These are phyloP conservation scores for Epichloe typhina DNA, from an alignment of 2,329 filamentous ascomycete genomes.

Conservation along the genomic window DNA sequence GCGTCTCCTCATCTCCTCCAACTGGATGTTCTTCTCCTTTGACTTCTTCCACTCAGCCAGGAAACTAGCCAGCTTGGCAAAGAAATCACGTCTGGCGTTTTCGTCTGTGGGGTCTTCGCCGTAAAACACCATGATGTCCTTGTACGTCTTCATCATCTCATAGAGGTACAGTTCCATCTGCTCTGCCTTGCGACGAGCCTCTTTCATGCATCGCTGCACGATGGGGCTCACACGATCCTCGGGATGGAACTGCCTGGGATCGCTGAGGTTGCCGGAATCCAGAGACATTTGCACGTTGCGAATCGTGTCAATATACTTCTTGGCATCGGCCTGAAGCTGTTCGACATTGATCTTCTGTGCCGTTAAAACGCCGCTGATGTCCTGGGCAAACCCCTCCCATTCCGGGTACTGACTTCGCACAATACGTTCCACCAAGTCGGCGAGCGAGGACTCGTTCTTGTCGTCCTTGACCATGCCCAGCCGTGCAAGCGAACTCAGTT, in stretches of 20 bases:
- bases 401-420: constrained; percentile 93
- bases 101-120: constrained; percentile 89
- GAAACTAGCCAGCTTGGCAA: constrained; percentile 82
- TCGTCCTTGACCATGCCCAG: constrained; percentile 98
- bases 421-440: constrained; percentile 90
- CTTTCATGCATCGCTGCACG: constrained; percentile 90
- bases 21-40: constrained; percentile 72
- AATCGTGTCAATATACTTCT: constrained; percentile 87
- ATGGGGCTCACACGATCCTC: constrained; percentile 89
- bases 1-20: constrained; percentile 71
- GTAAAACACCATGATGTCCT: constrained; percentile 94
- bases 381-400: constrained; percentile 78
- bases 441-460: constrained; percentile 94
- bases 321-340: constrained; percentile 75
- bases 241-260: constrained; percentile 95
- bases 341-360: constrained; percentile 92
- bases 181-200: constrained; percentile 87
- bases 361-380: constrained; percentile 66
- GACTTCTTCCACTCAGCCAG: constrained; percentile 93
- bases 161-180: constrained; percentile 90
- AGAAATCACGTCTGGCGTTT: constrained; percentile 89
- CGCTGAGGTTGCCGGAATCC: constrained; percentile 86
- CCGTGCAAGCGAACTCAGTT: constrained; percentile 83
- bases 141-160: constrained; percentile 81
- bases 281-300: constrained; percentile 85